Evolutionary conservation across 129 eudicot species (phyloP).

Genomic region (Artemisia annua): DNA sequence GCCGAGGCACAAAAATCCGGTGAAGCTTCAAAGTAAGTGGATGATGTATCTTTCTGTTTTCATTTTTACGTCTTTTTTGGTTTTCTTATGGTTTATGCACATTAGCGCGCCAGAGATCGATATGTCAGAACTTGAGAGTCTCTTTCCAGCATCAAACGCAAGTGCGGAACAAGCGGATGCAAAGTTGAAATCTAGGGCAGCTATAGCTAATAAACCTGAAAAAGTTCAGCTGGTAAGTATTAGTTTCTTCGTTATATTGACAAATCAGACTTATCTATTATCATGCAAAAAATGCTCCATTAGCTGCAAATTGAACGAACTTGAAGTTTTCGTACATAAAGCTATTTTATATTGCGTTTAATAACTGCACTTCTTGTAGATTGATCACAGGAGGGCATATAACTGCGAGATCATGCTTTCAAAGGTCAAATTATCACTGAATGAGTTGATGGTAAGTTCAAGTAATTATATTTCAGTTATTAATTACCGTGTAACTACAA

Average conservation of each 20-base stretch:
- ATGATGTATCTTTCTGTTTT: constrained; percentile 22
- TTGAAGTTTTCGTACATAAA: too few species aligned
- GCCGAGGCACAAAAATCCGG: constrained; percentile 83
- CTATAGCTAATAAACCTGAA: not conserved
- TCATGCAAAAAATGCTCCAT: not conserved
- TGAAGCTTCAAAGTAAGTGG: constrained; percentile 53
- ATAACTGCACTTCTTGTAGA: constrained; percentile 42
- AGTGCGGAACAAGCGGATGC: not conserved
- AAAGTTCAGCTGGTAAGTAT: not conserved
- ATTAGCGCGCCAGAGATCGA: not conserved
- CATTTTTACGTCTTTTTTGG: too few species aligned
- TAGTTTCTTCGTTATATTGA: not conserved
- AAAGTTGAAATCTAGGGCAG: not conserved
- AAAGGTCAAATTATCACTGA: constrained; percentile 42
- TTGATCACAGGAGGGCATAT: constrained; percentile 85
- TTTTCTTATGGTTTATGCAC: too few species aligned
- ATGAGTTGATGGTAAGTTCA: constrained; percentile 59
- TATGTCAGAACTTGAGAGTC: not conserved
- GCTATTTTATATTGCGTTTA: too few species aligned
- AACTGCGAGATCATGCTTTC: constrained; percentile 96
- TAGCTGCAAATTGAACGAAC: too few species aligned
- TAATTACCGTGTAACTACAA: not conserved
- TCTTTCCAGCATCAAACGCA: not conserved
- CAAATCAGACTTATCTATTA: not conserved
- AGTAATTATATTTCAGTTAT: constrained; percentile 14